Evolutionary conservation across 2,329 filamentous ascomycete species (phyloP).

Genomic region (Chrysoporthe deuterocubensis): DNA sequence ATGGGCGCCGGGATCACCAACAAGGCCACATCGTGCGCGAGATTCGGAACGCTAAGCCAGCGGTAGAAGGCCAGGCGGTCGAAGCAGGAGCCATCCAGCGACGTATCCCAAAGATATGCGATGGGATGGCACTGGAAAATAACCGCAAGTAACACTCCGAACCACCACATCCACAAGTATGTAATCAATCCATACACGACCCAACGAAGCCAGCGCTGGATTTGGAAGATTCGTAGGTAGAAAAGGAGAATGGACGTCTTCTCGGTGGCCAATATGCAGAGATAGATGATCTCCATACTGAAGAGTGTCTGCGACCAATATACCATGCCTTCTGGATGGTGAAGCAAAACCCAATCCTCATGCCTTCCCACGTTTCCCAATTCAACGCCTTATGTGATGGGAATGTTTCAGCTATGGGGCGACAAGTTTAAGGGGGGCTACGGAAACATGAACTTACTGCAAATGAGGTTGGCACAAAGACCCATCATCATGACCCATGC

Average conservation of each 20-base stretch:
- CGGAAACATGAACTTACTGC: not conserved
- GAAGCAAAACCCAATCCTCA: not conserved
- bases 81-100: not conserved
- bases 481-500: not conserved
- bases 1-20: constrained; percentile 38
- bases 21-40: constrained; percentile 34
- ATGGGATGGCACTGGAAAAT: not conserved
- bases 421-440: no score
- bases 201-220: not conserved
- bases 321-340: not conserved
- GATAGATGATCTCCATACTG: not conserved
- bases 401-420: no score
- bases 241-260: not conserved
- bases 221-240: not conserved
- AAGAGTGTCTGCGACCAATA: not conserved
- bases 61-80: not conserved
- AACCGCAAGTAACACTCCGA: not conserved
- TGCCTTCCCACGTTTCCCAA: not conserved
- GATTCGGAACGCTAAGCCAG: constrained; percentile 16
- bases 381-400: not conserved
- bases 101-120: not conserved
- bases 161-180: not conserved
- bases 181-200: not conserved
- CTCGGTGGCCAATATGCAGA: not conserved
- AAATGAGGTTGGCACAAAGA: not conserved